These are phyloP conservation scores for Fraxinus albicans DNA, from an alignment of 305 asterid species.

Conservation along the genomic window DNA sequence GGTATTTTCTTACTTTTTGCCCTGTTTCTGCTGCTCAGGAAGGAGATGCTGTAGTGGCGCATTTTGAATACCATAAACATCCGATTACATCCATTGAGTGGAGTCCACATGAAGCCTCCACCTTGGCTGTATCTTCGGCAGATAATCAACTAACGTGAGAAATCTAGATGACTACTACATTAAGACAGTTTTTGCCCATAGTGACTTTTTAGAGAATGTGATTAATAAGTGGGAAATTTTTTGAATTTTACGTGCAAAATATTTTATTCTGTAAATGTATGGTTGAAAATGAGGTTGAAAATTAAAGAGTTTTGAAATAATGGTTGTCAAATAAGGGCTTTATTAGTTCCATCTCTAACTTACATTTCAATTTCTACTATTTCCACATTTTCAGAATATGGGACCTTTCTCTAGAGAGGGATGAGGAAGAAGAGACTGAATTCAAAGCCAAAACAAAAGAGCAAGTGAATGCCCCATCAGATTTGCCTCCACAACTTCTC, in stretches of 20 bases:
- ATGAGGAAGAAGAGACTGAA: constrained; percentile 90
- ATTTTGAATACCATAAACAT: constrained; percentile 81
- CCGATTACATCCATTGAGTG: constrained; percentile 95
- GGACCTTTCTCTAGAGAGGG: constrained; percentile 93
- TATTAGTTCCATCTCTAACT: neutral
- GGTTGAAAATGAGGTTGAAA: no score
- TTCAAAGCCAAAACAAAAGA: constrained; percentile 67
- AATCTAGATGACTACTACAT: constrained; percentile 2
- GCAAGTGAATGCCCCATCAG: constrained; percentile 72
- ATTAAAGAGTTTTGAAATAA: no score
- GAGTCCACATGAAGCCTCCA: constrained; percentile 93
- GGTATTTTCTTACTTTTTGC: neutral
- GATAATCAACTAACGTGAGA: constrained; percentile 86
- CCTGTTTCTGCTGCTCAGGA: constrained; percentile 39
- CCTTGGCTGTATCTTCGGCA: constrained; percentile 80
- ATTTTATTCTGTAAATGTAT: no score
- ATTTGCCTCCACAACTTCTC: constrained; percentile 89
- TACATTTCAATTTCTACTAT: neutral
- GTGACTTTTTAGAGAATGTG: no score
- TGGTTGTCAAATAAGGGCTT: neutral
- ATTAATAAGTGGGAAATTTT: no score
- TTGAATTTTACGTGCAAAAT: no score
- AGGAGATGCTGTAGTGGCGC: constrained; percentile 82
- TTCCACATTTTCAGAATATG: constrained; percentile 54
- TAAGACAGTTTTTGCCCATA: neutral